Conservation (phyloP, 2,329 filamentous ascomycete genomes). For the Aspergillus versicolor region DNA sequence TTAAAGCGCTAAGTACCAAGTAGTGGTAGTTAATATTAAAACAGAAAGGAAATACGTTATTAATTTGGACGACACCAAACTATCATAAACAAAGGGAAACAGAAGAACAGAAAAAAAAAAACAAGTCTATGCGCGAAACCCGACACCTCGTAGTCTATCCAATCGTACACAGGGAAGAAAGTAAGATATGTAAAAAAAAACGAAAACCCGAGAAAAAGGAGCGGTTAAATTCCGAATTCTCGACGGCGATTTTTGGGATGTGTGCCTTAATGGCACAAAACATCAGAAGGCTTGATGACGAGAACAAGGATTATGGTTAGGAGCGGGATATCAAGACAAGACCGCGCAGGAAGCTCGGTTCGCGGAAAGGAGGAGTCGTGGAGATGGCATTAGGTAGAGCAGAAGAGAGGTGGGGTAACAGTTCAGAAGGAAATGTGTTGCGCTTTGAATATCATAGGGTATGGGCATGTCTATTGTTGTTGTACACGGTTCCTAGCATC, state of each 20-base stretch:
- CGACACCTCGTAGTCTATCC: slow-evolving; percentile 25
- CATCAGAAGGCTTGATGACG: background rate
- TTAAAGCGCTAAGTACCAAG: background rate
- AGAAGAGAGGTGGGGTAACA: slow-evolving; percentile 1
- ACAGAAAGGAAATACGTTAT: slow-evolving; percentile 11
- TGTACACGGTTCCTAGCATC: slow-evolving; percentile 13
- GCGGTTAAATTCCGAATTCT: too few species aligned
- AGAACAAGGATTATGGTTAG: background rate
- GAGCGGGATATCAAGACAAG: slow-evolving; percentile 2
- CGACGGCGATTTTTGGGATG: background rate
- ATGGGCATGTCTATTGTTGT: slow-evolving; percentile 16
- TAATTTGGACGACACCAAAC: background rate
- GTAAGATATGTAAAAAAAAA: slow-evolving; percentile 15
- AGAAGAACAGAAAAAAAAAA: slow-evolving; percentile 12
- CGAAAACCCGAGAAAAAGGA: slow-evolving; percentile 4
- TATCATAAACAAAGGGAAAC: slow-evolving; percentile 2
- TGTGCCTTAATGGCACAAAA: background rate
- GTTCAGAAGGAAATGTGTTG: slow-evolving; percentile 9
- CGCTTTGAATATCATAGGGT: slow-evolving; percentile 18
- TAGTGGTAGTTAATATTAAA: background rate
- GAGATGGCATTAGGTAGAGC: slow-evolving; percentile 14
- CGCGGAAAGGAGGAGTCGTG: slow-evolving; percentile 16
- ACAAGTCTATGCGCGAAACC: slow-evolving; percentile 19
- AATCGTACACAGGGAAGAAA: slow-evolving; percentile 24
- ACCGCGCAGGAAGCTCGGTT: background rate